A percentile compares a stretch with the other conserved stretches of the same genome.
Conservation (phyloP, 2,329 filamentous ascomycete species). For the Ophiocordyceps camponoti-saundersi region DNA sequence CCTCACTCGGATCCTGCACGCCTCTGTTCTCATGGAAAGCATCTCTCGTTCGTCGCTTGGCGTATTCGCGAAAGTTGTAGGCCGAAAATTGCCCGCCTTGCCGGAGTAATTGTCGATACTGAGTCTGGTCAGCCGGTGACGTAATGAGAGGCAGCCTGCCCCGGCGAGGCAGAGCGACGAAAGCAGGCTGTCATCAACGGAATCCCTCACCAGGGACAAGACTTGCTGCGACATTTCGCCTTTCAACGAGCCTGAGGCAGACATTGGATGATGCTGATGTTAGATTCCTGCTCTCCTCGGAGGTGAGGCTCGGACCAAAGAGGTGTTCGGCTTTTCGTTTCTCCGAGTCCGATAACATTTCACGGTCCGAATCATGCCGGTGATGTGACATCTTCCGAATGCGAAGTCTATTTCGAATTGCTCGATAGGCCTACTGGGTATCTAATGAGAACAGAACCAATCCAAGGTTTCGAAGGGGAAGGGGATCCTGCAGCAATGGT, state of each 20-base stretch:
- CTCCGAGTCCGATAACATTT: background rate
- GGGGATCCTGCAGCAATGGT: too few species aligned
- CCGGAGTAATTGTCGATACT: constrained; percentile 88
- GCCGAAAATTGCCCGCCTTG: constrained; percentile 74
- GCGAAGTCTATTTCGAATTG: too few species aligned
- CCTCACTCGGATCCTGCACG: constrained; percentile 54
- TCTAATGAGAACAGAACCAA: too few species aligned
- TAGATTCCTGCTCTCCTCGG: background rate
- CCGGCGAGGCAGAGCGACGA: background rate
- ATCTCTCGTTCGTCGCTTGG: constrained; percentile 76
- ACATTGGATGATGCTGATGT: constrained; percentile 13
- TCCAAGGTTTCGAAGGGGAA: too few species aligned
- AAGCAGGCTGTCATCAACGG: background rate
- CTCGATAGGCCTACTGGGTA: too few species aligned
- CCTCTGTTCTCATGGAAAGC: constrained; percentile 68
- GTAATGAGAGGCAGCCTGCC: background rate
- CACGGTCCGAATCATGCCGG: background rate
- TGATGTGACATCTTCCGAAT: too few species aligned
- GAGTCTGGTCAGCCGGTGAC: background rate
- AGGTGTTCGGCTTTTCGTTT: background rate
- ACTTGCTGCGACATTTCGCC: constrained; percentile 40
- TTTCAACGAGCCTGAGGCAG: constrained; percentile 21
- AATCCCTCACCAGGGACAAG: constrained; percentile 29
- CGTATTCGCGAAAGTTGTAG: constrained; percentile 98
- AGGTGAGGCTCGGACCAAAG: background rate